These are phyloP conservation scores for Phaeosphaeria sp. DNA, from an alignment of 2,329 filamentous ascomycete genomes.

Conservation along the genomic window DNA sequence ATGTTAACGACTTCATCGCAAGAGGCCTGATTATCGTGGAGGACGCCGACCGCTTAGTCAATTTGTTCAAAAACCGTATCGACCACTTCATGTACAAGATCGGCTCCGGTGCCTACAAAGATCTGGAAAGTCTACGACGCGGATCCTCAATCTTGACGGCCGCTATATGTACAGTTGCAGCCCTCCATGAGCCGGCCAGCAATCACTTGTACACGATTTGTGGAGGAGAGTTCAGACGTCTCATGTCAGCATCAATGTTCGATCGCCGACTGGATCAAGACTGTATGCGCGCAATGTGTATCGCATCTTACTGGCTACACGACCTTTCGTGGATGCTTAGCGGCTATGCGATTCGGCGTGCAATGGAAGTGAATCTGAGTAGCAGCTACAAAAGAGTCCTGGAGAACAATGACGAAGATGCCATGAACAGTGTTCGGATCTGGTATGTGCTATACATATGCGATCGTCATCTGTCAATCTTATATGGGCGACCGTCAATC, in stretches of 20 bases:
- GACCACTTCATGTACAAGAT: slow-evolving; percentile 59
- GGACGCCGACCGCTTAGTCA: slow-evolving; percentile 52
- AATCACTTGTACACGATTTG: slow-evolving; percentile 61
- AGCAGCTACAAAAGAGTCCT: slow-evolving; percentile 53
- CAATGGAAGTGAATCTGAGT: slow-evolving; percentile 57
- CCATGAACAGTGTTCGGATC: slow-evolving; percentile 62
- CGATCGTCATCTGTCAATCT: slow-evolving; percentile 70
- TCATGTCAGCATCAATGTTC: slow-evolving; percentile 65
- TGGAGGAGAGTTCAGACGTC: slow-evolving; percentile 63
- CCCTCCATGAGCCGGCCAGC: slow-evolving; percentile 64
- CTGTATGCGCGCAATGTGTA: slow-evolving; percentile 65
- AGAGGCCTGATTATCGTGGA: slow-evolving; percentile 54
- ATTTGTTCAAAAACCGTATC: slow-evolving; percentile 52
- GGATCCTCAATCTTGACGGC: slow-evolving; percentile 63
- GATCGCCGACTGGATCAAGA: slow-evolving; percentile 65
- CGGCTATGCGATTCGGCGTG: slow-evolving; percentile 60
- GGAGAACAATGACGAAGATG: slow-evolving; percentile 50
- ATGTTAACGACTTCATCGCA: slow-evolving; percentile 57
- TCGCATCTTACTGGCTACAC: slow-evolving; percentile 69
- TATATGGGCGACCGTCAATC: slow-evolving; percentile 66
- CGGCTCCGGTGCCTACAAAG: slow-evolving; percentile 52
- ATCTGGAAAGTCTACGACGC: slow-evolving; percentile 57
- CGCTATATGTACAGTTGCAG: slow-evolving; percentile 64
- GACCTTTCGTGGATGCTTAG: slow-evolving; percentile 69
- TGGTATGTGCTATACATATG: slow-evolving; percentile 69